A percentile compares a stretch with the other conserved stretches of the same genome.
These are phyloP conservation scores for Ceratocystis colombiana DNA, from an alignment of 2,329 filamentous ascomycete species.

Conservation along the genomic window DNA sequence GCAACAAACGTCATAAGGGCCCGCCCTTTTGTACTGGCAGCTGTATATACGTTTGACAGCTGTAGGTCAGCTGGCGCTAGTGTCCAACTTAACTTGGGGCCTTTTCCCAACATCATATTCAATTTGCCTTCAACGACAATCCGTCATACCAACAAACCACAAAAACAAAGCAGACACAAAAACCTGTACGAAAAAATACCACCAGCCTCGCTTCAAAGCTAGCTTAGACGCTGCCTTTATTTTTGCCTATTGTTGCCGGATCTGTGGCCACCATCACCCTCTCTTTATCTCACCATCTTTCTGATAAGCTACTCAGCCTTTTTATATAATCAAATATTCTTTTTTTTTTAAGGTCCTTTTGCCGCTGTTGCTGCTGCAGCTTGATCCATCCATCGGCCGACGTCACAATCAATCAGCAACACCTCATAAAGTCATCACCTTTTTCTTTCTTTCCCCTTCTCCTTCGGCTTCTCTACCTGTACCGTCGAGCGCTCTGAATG, in stretches of 20 bases:
- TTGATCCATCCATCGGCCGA: not conserved
- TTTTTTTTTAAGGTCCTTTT: slow-evolving; percentile 7
- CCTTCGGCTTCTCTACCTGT: not conserved
- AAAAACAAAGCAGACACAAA: not conserved
- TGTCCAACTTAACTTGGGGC: not conserved
- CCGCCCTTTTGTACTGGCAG: not conserved
- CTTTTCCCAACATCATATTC: slow-evolving; percentile 1
- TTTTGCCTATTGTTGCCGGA: not conserved
- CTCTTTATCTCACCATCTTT: not conserved
- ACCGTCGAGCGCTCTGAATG: not conserved
- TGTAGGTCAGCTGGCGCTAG: not conserved
- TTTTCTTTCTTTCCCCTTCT: not conserved
- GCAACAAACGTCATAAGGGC: no score
- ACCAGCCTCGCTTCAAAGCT: not conserved
- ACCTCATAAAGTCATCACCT: not conserved
- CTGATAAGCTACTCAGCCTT: not conserved
- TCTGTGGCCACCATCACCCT: not conserved
- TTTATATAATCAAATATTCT: slow-evolving; percentile 4
- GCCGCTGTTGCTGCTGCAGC: not conserved
- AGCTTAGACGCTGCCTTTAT: not conserved
- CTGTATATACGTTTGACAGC: not conserved
- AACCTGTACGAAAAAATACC: not conserved
- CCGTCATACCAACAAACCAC: slow-evolving; percentile 2
- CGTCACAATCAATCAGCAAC: not conserved
- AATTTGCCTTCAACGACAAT: not conserved